Evolutionary conservation across 108 stramenopile genomes (phyloP), one percentile per base, ranked within the genome.

Genomic region (Stephanodiscus minutulus): DNA sequence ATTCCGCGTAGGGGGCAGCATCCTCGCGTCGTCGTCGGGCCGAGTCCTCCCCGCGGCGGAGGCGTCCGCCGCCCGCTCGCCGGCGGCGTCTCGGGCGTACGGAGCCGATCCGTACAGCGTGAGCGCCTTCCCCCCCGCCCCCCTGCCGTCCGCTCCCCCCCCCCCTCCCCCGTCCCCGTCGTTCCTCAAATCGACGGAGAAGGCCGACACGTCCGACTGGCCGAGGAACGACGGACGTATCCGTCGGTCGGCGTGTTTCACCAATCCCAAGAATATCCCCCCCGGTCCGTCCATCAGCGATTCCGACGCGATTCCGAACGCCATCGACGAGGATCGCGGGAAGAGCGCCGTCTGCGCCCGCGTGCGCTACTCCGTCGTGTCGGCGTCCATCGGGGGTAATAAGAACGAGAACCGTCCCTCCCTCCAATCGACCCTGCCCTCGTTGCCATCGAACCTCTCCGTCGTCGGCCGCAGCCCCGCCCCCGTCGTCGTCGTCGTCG

Each of bases 211-310:
- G 17, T 71, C 25, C 7, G 81, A 76, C 59, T 82, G 81, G 0
- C 76, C 76, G n/a, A 82, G 55, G 25, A 82, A 82, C 10, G 74
- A 71, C 17, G 81, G 81, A 18, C 81, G 61, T 25, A 82, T 82
- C 60, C 76, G 31, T 57, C n/a, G n/a, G 28, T 76, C 63, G 18
- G 74, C 77, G 43, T 82, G 20, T 43, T 82, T 82, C 0, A 82
- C 81, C 22, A 82, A 61, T 11, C 75, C 81, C n/a, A 82, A 47
- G 41, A 82, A 82, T 7, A 82, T 71, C 7, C 81, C 81, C 0
- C 81, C 81, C 5, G 75, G 76, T 1, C 81, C 70, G 71, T 68
- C 57, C 76, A 82, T 54, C n/a, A 82, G 46, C 12, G 61, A 49
- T 54, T 82, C 81, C 9, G 70, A 72, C 12, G 69, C 55, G 11